Evolutionary conservation across 495 filamentous ascomycete genomes (phyloP).

Genomic region (Durotheca rogersii): DNA sequence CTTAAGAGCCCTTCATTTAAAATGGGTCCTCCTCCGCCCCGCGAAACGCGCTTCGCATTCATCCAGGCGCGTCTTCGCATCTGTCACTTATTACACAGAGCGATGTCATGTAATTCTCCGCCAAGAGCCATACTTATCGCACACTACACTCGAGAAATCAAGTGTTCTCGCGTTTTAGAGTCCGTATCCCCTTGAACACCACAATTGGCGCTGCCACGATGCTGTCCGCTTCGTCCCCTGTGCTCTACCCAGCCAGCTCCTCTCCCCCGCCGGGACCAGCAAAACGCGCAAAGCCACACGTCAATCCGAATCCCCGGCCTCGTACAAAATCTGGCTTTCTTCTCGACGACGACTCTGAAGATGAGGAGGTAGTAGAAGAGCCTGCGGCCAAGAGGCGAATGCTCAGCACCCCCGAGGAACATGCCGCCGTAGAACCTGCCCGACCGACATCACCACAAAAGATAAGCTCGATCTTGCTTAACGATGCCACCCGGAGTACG

Average conservation of each 20-base stretch:
- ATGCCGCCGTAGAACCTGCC: constrained; percentile 2
- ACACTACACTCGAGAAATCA: neutral
- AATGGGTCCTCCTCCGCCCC: too few species aligned
- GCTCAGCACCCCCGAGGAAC: constrained; percentile 22
- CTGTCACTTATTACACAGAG: constrained; percentile 12
- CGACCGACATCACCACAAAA: constrained; percentile 21
- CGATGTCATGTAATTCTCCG: too few species aligned
- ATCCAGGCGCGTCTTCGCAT: constrained; percentile 19
- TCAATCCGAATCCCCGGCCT: constrained; percentile 38
- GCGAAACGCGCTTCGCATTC: constrained; percentile 11
- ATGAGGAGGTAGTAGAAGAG: constrained; percentile 20
- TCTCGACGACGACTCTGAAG: constrained; percentile 42
- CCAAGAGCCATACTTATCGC: constrained; percentile 2
- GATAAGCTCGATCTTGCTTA: neutral
- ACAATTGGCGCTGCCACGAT: constrained; percentile 46
- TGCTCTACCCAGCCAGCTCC: constrained; percentile 58
- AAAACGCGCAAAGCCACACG: constrained; percentile 49
- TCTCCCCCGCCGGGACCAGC: constrained; percentile 44
- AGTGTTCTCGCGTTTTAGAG: constrained; percentile 4
- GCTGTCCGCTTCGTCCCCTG: constrained; percentile 63
- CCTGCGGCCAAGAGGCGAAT: constrained; percentile 34
- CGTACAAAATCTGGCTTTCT: constrained; percentile 46
- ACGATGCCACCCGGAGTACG: constrained; percentile 2
- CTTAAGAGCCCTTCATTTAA: too few species aligned
- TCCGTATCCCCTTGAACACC: neutral